Conservation (phyloP, 2,329 filamentous ascomycete genomes). For the Exophiala phaeomuriformis region DNA sequence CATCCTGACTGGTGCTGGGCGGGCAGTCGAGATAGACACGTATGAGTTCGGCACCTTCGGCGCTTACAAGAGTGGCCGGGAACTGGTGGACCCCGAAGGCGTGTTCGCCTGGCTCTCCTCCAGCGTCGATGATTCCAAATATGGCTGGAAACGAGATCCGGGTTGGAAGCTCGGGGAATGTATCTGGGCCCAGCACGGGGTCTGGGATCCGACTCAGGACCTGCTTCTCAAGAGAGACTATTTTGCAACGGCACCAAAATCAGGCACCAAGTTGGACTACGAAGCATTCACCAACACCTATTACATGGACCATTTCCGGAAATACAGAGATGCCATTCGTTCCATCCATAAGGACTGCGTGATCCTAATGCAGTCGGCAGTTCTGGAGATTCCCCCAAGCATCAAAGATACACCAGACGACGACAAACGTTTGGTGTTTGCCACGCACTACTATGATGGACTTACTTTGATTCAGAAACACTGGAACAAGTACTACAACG, state of each 20-base stretch:
- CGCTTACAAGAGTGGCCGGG: conserved; percentile 77
- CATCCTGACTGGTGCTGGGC: conserved; percentile 81
- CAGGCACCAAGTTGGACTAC: conserved; percentile 68
- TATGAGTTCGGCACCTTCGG: conserved; percentile 94
- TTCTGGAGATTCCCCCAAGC: conserved; percentile 79
- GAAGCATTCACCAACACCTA: conserved; percentile 84
- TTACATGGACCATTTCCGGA: conserved; percentile 78
- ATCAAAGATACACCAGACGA: conserved; percentile 86
- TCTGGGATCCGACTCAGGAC: conserved; percentile 81
- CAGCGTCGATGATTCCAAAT: conserved; percentile 77
- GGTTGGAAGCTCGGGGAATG: conserved; percentile 92
- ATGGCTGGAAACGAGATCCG: conserved; percentile 82
- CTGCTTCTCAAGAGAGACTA: conserved; percentile 76
- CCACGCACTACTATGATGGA: conserved; percentile 94
- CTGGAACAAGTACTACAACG: conserved; percentile 96
- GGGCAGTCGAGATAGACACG: conserved; percentile 79
- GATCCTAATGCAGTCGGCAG: conserved; percentile 84
- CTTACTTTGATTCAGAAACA: conserved; percentile 96
- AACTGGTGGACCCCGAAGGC: conserved; percentile 80
- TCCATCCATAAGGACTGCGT: conserved; percentile 70
- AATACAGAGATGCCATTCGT: conserved; percentile 67
- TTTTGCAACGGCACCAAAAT: conserved; percentile 70
- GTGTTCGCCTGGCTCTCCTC: conserved; percentile 73
- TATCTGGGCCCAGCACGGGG: conserved; percentile 90
- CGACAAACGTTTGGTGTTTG: conserved; percentile 82